Base-by-base conservation (phyloP, 768 basidiomycete species). In the Pleurotus cornucopiae region DNA sequence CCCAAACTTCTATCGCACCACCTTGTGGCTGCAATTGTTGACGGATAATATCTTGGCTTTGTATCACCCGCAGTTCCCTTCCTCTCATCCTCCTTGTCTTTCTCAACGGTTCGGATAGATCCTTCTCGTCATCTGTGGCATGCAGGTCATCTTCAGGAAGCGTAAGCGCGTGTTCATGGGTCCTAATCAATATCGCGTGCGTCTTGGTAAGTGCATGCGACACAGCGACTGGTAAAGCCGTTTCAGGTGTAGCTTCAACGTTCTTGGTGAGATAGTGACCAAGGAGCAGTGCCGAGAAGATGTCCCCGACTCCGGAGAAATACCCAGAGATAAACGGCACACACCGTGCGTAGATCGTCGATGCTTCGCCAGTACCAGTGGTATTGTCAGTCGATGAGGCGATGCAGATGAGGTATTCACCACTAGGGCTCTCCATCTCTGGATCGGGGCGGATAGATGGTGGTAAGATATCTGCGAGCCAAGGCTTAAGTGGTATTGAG, bases 231-330 rank as follows among this genome's bases (percentile, higher is more conserved):
- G 88, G 77, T 20, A 91, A 73, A 4, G 58, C 58, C 4, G 34
- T 57, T n/a, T 54, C 46, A 14, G 9, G 20, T 25, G 48, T 11
- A 21, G 55, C 43, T 4, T 60, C 43, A 34, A 51, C 44, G 48
- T 60, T 58, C 9, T 46, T 21, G n/a, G 55, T 18, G 43, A 76
- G 66, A 69, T 85, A 98, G 64, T 94, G 88, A 0, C 85, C 94
- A 3, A 96, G 77, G 23, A 95, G 83, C 55, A 98, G 83, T 1
- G 96, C 91, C 5, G 94, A 94, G 74, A 98, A 98, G 55, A 98
- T 84, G 69, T 99, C 97, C 14, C 97, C 97, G 9, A 97, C 95
- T 21, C 97, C 97, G 16, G 92, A 89, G 69, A 94, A 98, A 73
- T 98, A 97, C 9, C 94, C 95, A 4, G 87, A 82, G 45, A 98